Percentiles rank a stretch among this genome's conserved stretches.
These are phyloP conservation scores for Phytopythium litorale DNA, from an alignment of 352 stramenopile species.

Conservation along the genomic window DNA sequence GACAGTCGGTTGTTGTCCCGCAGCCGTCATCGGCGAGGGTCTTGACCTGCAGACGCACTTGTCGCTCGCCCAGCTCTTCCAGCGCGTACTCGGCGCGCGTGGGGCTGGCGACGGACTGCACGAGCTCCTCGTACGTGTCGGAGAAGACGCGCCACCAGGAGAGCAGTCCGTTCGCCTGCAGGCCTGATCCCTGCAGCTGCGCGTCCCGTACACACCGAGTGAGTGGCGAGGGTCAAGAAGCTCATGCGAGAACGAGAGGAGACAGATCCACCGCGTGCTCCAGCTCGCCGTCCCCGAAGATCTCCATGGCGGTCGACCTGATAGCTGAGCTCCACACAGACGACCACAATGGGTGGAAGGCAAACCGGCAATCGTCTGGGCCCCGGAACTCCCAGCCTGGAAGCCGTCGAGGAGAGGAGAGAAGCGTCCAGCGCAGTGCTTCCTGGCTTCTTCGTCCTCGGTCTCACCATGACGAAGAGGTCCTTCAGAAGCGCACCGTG, in stretches of 20 bases:
- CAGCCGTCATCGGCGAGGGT: slow-evolving; percentile 10
- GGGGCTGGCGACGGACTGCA: slow-evolving; percentile 64
- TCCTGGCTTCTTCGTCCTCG: neutral
- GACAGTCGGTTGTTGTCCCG: slow-evolving; percentile 7
- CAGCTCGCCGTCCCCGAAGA: slow-evolving; percentile 77
- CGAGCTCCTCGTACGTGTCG: slow-evolving; percentile 68
- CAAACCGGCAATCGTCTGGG: no score
- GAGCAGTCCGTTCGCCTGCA: slow-evolving; percentile 45
- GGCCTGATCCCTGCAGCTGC: slow-evolving; percentile 55
- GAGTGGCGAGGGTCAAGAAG: neutral
- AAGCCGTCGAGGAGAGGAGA: neutral
- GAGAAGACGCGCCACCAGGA: slow-evolving; percentile 73
- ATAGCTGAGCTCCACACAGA: no score
- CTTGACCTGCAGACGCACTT: neutral
- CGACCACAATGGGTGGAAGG: no score
- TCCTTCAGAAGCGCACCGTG: neutral
- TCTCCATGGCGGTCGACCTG: slow-evolving; percentile 44
- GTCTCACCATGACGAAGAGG: neutral
- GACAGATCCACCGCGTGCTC: slow-evolving; percentile 48
- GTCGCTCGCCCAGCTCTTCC: slow-evolving; percentile 36
- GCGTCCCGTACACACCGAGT: neutral
- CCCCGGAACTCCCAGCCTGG: no score
- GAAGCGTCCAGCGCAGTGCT: neutral
- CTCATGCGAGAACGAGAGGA: no score
- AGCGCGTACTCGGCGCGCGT: slow-evolving; percentile 56